Conservation (phyloP, 2,329 filamentous ascomycete genomes). For the Sclerotinia subarctica region DNA sequence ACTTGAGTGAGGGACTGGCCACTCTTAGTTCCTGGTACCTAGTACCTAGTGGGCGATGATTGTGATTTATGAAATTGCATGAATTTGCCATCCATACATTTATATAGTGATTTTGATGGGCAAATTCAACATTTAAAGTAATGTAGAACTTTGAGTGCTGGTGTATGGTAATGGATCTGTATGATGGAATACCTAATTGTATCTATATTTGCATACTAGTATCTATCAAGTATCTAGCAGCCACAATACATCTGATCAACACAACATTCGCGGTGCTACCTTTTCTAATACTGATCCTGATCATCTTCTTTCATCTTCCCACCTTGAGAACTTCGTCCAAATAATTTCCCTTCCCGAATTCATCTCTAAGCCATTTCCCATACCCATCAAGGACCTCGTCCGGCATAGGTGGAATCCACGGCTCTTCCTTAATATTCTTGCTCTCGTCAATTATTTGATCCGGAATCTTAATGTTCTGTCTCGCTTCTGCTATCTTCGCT, state of each 20-base stretch:
- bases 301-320: not conserved
- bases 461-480: not conserved
- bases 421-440: slow-evolving; percentile 4
- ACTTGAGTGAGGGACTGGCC: no score
- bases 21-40: no score
- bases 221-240: not conserved
- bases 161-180: not conserved
- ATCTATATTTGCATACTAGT: not conserved
- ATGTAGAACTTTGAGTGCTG: not conserved
- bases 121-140: not conserved
- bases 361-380: not conserved
- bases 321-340: not conserved
- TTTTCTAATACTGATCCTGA: not conserved
- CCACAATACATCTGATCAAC: not conserved
- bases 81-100: no score
- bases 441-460: not conserved
- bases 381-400: not conserved
- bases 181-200: not conserved
- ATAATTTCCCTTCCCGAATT: not conserved
- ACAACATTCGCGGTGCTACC: not conserved
- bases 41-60: no score
- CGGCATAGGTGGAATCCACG: not conserved
- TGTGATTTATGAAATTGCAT: not conserved
- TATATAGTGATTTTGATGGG: not conserved
- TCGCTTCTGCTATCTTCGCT: not conserved